Evolutionary conservation across 83 land plant genomes (phyloP).

Genomic region (Thuja plicata): DNA sequence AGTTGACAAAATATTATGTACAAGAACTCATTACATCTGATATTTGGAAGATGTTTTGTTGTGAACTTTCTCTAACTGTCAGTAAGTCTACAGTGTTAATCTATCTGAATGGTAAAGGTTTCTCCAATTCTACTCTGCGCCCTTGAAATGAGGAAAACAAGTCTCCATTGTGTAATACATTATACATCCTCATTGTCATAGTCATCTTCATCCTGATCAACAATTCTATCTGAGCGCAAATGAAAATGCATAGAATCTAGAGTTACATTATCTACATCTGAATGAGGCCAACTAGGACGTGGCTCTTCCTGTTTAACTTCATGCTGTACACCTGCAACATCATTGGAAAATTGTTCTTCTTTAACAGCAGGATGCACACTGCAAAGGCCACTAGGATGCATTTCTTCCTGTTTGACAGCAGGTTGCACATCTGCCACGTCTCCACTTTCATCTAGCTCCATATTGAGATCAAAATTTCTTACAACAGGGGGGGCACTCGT

Average conservation of each 20-base stretch:
- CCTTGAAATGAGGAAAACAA: not conserved
- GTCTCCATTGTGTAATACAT: not conserved
- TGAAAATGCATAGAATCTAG: constrained; percentile 51
- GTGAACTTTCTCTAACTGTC: constrained; percentile 7
- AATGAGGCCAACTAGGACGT: constrained; percentile 46
- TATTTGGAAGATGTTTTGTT: not conserved
- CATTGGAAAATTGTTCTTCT: not conserved
- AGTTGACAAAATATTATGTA: constrained; percentile 10
- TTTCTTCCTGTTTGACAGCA: constrained; percentile 1
- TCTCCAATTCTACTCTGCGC: not conserved
- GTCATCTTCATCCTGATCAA: constrained; percentile 66
- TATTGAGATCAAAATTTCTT: constrained; percentile 64
- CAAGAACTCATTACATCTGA: constrained; percentile 3
- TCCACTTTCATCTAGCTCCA: constrained; percentile 49
- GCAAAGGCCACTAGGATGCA: not conserved
- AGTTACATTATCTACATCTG: constrained; percentile 32
- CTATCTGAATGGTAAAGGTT: constrained; percentile 3
- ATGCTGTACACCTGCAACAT: not conserved
- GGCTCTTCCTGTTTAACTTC: constrained; percentile 38
- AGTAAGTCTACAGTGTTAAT: constrained; percentile 14
- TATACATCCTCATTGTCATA: constrained; percentile 68
- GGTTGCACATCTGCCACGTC: constrained; percentile 16
- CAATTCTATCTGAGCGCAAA: constrained; percentile 17
- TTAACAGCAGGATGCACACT: not conserved
- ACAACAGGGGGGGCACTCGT: constrained; percentile 1